Evolutionary conservation across 148 eudicot species (phyloP).

Genomic region (Cornus suecica): DNA sequence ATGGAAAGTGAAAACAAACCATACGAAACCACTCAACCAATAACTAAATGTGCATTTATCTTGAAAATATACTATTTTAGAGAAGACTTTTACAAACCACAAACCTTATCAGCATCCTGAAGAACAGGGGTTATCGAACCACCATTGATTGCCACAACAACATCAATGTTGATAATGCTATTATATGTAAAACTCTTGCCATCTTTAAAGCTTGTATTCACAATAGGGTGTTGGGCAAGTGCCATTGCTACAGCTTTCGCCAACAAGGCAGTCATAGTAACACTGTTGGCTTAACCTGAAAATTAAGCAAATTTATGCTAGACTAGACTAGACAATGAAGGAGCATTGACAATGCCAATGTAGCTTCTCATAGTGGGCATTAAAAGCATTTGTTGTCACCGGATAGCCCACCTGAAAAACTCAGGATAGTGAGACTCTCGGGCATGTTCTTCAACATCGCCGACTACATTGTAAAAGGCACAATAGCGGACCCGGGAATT

Average conservation of each 20-base stretch:
- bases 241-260: conserved; percentile 94
- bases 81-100: background rate
- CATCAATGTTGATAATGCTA: conserved; percentile 79
- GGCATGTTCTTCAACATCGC: conserved; percentile 80
- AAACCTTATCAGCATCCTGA: conserved; percentile 94
- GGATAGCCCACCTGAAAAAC: conserved; percentile 85
- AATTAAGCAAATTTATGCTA: background rate
- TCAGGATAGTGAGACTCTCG: conserved; percentile 75
- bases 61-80: background rate
- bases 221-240: conserved; percentile 81
- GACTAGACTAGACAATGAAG: background rate
- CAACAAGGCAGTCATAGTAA: conserved; percentile 80
- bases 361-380: conserved; percentile 82
- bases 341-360: background rate
- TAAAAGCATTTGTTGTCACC: conserved; percentile 66
- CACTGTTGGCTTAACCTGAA: conserved; percentile 80
- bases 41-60: background rate
- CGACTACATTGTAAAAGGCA: conserved; percentile 86
- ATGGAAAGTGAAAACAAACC: background rate
- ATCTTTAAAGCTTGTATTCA: conserved; percentile 80
- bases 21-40: background rate
- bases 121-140: conserved; percentile 96
- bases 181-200: conserved; percentile 87
- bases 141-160: conserved; percentile 90
- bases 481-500: conserved; percentile 74